Base-by-base conservation (phyloP, 2,329 filamentous ascomycete species). In the Colletotrichum magnum region DNA sequence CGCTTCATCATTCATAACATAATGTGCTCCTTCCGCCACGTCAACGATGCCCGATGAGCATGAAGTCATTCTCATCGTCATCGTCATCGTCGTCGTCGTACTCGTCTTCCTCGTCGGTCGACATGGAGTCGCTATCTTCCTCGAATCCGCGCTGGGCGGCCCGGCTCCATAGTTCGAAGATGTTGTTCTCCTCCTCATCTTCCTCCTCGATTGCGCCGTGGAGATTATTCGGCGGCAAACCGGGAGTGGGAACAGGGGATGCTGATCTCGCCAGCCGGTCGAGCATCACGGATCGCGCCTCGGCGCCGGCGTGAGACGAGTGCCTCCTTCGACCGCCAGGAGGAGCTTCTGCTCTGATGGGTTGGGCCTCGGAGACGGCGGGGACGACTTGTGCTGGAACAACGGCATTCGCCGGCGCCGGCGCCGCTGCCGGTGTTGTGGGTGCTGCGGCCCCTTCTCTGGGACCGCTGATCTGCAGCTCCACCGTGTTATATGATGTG, bases 401-500 rank as follows among this genome's bases (percentile, higher is more conserved):
- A 32, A 6, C n/a, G 24, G 41, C 16, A 43, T 10, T 58, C 18
- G 52, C 45, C 24, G 16, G 51, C 18, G 36, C 15, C 47, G 57
- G 26, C 13, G 24, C 45, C 10, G 58, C 50, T 7, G 47, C 47
- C 12, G 57, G 52, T 24, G 52, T 58, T 12, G 6, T 43, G 10
- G 58, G 32, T 21, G 43, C 39, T 18, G 16, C 18, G 16, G 4
- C 21, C 13, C 47, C 58, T 10, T 68, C 52, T 48, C 68, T 48
- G 9, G 80, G 77, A 43, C 88, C 88, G 36, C 90, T 81, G 47
- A 92, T 88, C 65, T 88, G 88, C 28, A 92, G 79, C 74, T 92
- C 88, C 16, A 87, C 88, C 0, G 91, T 93, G 75, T 93, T 93
- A 75, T 92, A 93, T 3, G 90, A 92, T 50, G 86, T 83, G 75